Conservation (phyloP, 345 rosid genomes). For the Populus ilicifolia region DNA sequence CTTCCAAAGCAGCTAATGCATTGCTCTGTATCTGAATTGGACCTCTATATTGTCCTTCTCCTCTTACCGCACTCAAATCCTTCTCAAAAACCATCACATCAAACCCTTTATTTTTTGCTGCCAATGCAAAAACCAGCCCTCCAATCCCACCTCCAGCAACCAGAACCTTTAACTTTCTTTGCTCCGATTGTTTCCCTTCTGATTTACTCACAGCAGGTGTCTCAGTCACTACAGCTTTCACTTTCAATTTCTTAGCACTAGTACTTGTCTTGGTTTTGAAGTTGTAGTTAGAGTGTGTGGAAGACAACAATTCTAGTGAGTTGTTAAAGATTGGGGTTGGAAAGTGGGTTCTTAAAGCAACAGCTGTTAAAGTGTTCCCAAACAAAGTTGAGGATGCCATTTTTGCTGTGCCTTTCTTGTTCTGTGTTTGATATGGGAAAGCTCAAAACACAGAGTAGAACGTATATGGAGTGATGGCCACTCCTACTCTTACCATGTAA, state of each 20-base stretch:
- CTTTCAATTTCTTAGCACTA: slow-evolving; percentile 23
- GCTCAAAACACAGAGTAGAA: neutral
- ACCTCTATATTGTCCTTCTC: slow-evolving; percentile 95
- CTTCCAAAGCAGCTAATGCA: slow-evolving; percentile 95
- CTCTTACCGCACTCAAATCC: slow-evolving; percentile 88
- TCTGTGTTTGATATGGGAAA: neutral
- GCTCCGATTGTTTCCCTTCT: slow-evolving; percentile 3
- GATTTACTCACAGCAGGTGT: slow-evolving; percentile 10
- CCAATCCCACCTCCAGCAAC: slow-evolving; percentile 96
- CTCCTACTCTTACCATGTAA: neutral
- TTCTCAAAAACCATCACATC: slow-evolving; percentile 85
- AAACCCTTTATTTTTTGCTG: slow-evolving; percentile 83
- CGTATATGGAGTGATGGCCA: neutral
- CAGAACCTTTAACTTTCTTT: slow-evolving; percentile 56
- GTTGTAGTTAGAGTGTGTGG: slow-evolving; percentile 17
- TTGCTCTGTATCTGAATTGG: slow-evolving; percentile 95
- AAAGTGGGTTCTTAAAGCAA: slow-evolving; percentile 49
- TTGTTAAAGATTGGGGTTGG: slow-evolving; percentile 31
- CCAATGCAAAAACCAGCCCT: slow-evolving; percentile 80
- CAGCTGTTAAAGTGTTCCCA: slow-evolving; percentile 45
- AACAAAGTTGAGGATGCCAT: slow-evolving; percentile 62
- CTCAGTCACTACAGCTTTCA: slow-evolving; percentile 43
- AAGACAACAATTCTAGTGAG: slow-evolving; percentile 41
- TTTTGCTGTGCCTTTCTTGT: neutral
- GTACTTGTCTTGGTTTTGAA: slow-evolving; percentile 26